phyloP scores from a whole-genome alignment of 2,329 filamentous ascomycete genomes.

The Trichocomaceae sp. region DNA sequence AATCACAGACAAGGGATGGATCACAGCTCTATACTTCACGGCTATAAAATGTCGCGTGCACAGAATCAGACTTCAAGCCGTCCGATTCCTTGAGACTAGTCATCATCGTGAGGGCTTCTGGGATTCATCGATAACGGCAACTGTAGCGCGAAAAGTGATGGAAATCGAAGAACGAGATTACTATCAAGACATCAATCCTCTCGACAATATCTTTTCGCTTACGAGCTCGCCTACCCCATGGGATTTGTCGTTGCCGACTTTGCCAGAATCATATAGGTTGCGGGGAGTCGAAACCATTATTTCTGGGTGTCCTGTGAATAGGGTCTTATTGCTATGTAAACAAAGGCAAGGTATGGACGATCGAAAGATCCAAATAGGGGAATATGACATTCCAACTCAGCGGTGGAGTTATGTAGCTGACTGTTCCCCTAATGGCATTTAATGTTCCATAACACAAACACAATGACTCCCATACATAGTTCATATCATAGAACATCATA shows the following conservation, averaged over 20 bases:
- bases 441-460: too few species aligned
- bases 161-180: conserved; percentile 3
- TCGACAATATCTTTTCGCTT: not conserved
- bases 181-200: not conserved
- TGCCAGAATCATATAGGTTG: conserved; percentile 3
- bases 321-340: too few species aligned
- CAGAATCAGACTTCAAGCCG: conserved; percentile 8
- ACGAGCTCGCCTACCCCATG: not conserved
- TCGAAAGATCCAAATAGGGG: too few species aligned
- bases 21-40: conserved; percentile 5
- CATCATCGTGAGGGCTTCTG: conserved; percentile 8
- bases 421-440: too few species aligned
- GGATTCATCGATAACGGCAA: conserved; percentile 1
- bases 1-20: conserved; percentile 10
- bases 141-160: conserved; percentile 9
- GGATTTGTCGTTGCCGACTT: conserved; percentile 4
- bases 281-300: too few species aligned
- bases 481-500: too few species aligned
- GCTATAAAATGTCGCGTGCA: conserved; percentile 7
- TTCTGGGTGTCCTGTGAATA: too few species aligned
- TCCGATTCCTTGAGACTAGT: conserved; percentile 1
- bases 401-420: too few species aligned
- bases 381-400: too few species aligned
- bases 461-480: too few species aligned
- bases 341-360: too few species aligned